Evolutionary conservation across 2,329 filamentous ascomycete species (phyloP), one percentile per base, ranked within the genome.

Genomic region (Penicillium sp.): DNA sequence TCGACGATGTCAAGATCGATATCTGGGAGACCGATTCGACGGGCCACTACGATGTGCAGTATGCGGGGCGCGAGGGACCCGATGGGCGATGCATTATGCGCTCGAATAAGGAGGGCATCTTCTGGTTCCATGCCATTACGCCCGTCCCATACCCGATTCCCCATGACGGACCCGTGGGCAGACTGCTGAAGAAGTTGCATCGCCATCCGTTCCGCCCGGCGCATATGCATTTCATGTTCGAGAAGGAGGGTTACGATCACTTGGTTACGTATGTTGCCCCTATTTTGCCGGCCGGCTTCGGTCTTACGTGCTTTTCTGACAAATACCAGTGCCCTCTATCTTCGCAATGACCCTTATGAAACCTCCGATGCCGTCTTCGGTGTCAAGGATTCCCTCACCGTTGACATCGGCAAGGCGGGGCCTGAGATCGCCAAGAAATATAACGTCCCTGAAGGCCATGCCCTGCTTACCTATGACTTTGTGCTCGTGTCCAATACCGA

Each of bases 181-280:
- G 83, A 69, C 66, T 93, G 58, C 71, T 93, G 60, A 72, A 75
- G 65, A 68, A 73, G 61, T 66, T 93, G 60, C 77, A 79, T n/a
- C 75, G 89, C n/a, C 89, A 93, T 72, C 82, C 83, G 48, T 91
- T 83, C 74, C 74, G 89, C 45, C 89, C 88, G 1, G 81, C 83
- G 18, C 88, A 93, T 68, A 81, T 92, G 77, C 88, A 93, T 69
- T 93, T 93, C 62, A 93, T 95, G 87, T 90, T 95, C 72, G 82
- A 85, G 65, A 90, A 89, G 75, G 69, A 77, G 29, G 87, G 87
- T 0, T 90, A 81, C 73, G 89, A 95, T 73, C 81, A 86, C 66
- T 71, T 95, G 61, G 86, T 93, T 64, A 95, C 89, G 87, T 91
- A 75, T 56, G 84, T 83, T 50, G 15, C 27, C 9, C 37, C 35